Evolutionary conservation across 768 basidiomycete genomes (phyloP), one percentile per base, ranked within the genome.

Genomic region (Grammothele lineata): DNA sequence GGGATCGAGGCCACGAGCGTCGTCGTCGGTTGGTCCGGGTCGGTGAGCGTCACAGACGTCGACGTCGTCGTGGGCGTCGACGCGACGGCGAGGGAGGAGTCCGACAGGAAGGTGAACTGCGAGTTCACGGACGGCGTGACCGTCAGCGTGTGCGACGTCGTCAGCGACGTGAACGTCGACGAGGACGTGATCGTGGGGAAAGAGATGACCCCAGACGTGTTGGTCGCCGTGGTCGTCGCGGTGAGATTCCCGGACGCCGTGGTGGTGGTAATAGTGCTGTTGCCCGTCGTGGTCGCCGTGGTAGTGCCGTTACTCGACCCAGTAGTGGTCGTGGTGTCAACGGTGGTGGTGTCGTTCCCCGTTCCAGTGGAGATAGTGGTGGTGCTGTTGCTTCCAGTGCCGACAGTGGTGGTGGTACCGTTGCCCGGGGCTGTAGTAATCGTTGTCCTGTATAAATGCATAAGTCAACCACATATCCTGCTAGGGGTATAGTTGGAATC

Each of bases 11-110:
- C 54, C n/a, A n/a, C n/a, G 22, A 59, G 2, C 9, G 69, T 66
- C 1, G 73, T 63, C 2, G 60, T 35, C 4, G 65, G 65, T 45
- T 52, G 34, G 45, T 78, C 77, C 17, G 76, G 72, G 53, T 73
- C 50, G 21, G 71, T 63, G 26, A 30, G 5, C 1, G 56, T 14
- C 19, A 58, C n/a, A 12, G 40, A 10, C 6, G 36, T 22, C 6
- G 63, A 44, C 6, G 57, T 19, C 11, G 53, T 50, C n/a, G 53
- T 41, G 10, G 64, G 54, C 5, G 64, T 33, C 7, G 54, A 12
- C 5, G 55, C 34, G 27, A 58, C 44, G 39, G 75, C 55, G 23
- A 74, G 66, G 4, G 68, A 59, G 11, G 63, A 50, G 36, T 61
- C 26, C 3, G 72, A 60, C 34, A 69, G n/a, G 62, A 57, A 67